These are phyloP conservation scores for Mycosarcoma mackinlayi DNA, from an alignment of 1,284 basidiomycete genomes.

Conservation along the genomic window DNA sequence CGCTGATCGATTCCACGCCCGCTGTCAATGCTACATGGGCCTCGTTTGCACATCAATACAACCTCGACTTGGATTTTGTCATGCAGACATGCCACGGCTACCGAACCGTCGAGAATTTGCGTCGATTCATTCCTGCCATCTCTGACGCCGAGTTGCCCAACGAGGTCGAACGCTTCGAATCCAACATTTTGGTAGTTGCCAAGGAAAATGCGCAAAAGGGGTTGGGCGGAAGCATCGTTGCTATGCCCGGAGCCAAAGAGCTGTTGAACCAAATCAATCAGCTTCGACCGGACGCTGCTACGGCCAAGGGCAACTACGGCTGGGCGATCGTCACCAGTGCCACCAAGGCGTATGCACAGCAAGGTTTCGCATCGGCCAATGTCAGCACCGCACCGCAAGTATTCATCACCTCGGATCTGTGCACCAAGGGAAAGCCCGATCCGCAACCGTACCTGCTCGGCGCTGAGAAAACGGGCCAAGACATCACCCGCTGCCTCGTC, in stretches of 20 bases:
- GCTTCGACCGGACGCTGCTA: slow-evolving; percentile 13
- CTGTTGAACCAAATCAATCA: slow-evolving; percentile 58
- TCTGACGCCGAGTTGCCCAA: slow-evolving; percentile 48
- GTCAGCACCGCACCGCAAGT: slow-evolving; percentile 46
- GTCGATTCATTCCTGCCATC: slow-evolving; percentile 60
- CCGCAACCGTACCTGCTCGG: slow-evolving; percentile 66
- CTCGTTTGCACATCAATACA: slow-evolving; percentile 59
- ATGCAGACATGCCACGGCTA: slow-evolving; percentile 64
- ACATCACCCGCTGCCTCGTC: slow-evolving; percentile 60
- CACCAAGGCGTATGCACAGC: slow-evolving; percentile 63
- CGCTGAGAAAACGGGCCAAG: slow-evolving; percentile 45
- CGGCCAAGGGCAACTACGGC: slow-evolving; percentile 38
- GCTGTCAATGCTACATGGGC: slow-evolving; percentile 66
- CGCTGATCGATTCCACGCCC: slow-evolving; percentile 66
- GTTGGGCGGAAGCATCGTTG: slow-evolving; percentile 57
- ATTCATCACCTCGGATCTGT: slow-evolving; percentile 64
- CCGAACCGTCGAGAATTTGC: slow-evolving; percentile 65
- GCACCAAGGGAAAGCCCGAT: slow-evolving; percentile 63
- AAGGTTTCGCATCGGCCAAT: slow-evolving; percentile 57
- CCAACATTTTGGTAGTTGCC: slow-evolving; percentile 63
- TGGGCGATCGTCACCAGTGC: slow-evolving; percentile 68
- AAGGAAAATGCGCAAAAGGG: slow-evolving; percentile 45
- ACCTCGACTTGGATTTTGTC: slow-evolving; percentile 63
- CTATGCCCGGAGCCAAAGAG: slow-evolving; percentile 63
- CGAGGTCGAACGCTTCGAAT: slow-evolving; percentile 62